A percentile compares a stretch with the other conserved stretches of the same genome.
phyloP scores from a whole-genome alignment of 129 eudicot species.

The Helichrysum umbraculigerum region DNA sequence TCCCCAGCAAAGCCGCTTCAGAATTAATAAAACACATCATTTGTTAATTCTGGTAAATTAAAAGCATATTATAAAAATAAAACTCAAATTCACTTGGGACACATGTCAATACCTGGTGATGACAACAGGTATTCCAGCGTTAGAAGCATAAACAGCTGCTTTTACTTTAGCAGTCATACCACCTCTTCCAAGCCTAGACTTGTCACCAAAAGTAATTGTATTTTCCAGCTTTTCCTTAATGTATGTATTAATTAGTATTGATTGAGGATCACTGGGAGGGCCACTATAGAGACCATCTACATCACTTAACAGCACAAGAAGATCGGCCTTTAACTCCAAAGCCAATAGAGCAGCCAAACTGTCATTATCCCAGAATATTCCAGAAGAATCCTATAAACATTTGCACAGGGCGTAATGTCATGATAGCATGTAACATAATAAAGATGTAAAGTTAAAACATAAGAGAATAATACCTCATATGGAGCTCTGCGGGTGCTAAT shows the following conservation, averaged over 20 bases:
- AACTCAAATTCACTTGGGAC: not conserved
- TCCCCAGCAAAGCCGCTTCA: slow-evolving; percentile 79
- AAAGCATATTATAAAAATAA: not conserved
- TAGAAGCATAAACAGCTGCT: slow-evolving; percentile 92
- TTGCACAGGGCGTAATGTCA: not conserved
- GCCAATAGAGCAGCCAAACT: slow-evolving; percentile 94
- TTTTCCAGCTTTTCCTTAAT: slow-evolving; percentile 79
- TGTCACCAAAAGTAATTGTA: slow-evolving; percentile 89
- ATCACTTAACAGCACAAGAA: slow-evolving; percentile 91
- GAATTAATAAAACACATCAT: slow-evolving; percentile 19
- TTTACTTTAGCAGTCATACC: slow-evolving; percentile 99
- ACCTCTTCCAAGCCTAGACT: slow-evolving; percentile 93
- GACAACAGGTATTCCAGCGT: slow-evolving; percentile 92
- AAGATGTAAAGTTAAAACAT: slow-evolving; percentile 2
- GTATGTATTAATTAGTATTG: slow-evolving; percentile 77
- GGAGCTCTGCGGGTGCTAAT: slow-evolving; percentile 95
- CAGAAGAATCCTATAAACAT: slow-evolving; percentile 76
- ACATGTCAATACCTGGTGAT: slow-evolving; percentile 68
- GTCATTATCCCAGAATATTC: slow-evolving; percentile 98
- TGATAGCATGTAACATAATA: slow-evolving; percentile 7
- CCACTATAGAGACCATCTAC: slow-evolving; percentile 97
- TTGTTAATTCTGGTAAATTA: not conserved
- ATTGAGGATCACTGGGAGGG: slow-evolving; percentile 84
- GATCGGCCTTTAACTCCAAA: slow-evolving; percentile 93
- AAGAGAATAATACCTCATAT: slow-evolving; percentile 63